Evolutionary conservation across 2,329 filamentous ascomycete genomes (phyloP), one percentile per base, ranked within the genome.

Genomic region (Trichophyton rubrum): DNA sequence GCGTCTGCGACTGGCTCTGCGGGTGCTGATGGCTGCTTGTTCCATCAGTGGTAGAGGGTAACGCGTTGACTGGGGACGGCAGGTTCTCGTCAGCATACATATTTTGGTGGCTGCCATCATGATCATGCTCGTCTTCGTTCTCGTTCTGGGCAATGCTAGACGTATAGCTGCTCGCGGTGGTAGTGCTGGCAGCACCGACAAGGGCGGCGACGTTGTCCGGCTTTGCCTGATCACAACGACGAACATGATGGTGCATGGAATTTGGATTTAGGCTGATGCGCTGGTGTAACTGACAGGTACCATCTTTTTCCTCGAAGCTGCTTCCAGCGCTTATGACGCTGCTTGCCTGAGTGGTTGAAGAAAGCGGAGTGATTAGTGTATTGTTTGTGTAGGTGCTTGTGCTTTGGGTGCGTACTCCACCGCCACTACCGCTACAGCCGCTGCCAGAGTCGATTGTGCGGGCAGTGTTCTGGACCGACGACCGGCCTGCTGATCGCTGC

Each of bases 271-370:
- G 53, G 30, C 40, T 40, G 33, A 20, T 30, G 55, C 38, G 55
- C 24, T 53, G 56, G 56, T 56, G 60, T 8, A 38, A 43, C 17
- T 70, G 69, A 20, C 67, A 66, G 22, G 65, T 63, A 38, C 64
- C 59, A 1, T 68, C 68, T 56, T 72, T 73, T 55, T 76, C 74
- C 40, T 76, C 74, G 22, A 70, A 66, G 56, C 73, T 75, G 58
- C 62, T 60, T 41, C 76, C 74, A 30, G 71, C 69, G 13, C 72
- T 74, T 35, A 76, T 66, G 30, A 76, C 71, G 61, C 75, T 77
- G 38, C 75, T 75, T 17, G 74, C 74, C 61, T 77, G 76, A n/a
- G 75, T 77, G 9, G 71, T 70, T 1, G 73, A 73, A 4, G 74
- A 76, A 3, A 73, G 71, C 1, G 74, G 73, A 0, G 74, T 73